phyloP scores from a whole-genome alignment of 176 grass and related monocot genomes.

The Musa beccarii region DNA sequence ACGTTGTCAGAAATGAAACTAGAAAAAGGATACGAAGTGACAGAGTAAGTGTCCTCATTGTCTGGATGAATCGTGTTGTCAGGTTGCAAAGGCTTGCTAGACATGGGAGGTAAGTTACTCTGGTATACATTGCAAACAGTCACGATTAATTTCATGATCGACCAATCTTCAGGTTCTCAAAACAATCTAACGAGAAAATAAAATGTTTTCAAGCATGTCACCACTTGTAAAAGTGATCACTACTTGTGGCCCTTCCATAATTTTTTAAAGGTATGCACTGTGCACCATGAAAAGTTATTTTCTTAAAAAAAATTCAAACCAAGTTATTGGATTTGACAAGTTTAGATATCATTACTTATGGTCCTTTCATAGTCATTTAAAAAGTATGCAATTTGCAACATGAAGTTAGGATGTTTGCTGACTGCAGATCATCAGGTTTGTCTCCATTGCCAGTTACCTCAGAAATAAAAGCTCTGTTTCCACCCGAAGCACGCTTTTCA shows the following conservation, averaged over 20 bases:
- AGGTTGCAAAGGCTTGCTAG: conserved; percentile 43
- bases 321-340: too few species aligned
- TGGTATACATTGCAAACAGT: background rate
- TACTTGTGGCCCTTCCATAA: background rate
- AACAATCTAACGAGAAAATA: background rate
- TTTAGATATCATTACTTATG: too few species aligned
- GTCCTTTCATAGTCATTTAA: background rate
- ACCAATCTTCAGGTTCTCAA: background rate
- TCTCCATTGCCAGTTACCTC: conserved; percentile 28
- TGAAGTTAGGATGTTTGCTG: background rate
- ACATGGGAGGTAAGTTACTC: background rate
- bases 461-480: conserved; percentile 17
- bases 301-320: too few species aligned
- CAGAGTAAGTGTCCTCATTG: conserved; percentile 45
- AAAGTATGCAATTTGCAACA: background rate
- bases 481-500: conserved; percentile 44
- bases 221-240: background rate
- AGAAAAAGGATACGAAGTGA: conserved; percentile 35
- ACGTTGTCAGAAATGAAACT: background rate
- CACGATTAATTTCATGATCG: background rate
- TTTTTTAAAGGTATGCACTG: background rate
- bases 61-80: conserved; percentile 28
- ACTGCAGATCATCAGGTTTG: background rate
- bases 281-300: background rate
- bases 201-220: background rate